Conservation (phyloP, 352 stramenopile genomes). For the Globisporangium nodosum region DNA sequence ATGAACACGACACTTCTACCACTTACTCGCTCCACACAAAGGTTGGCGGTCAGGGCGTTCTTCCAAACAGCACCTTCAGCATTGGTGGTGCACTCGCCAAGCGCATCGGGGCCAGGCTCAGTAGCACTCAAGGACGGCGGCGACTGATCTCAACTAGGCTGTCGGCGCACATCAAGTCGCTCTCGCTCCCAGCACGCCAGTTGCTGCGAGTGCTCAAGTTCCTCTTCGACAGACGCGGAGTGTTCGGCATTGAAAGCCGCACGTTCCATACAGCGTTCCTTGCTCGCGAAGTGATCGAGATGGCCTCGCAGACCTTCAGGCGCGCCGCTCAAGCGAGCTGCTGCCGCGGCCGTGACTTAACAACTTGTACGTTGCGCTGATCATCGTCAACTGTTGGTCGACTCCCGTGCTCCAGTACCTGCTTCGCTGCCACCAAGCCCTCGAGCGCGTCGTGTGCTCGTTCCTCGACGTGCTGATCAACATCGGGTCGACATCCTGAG, state of each 20-base stretch:
- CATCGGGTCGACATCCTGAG: slow-evolving; percentile 1
- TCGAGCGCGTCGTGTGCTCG: slow-evolving; percentile 16
- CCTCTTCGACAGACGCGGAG: slow-evolving; percentile 1
- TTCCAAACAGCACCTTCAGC: neutral
- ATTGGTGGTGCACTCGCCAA: too few species aligned
- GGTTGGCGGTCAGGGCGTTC: neutral
- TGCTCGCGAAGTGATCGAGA: slow-evolving; percentile 11
- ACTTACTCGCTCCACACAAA: too few species aligned
- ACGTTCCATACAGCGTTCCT: slow-evolving; percentile 5
- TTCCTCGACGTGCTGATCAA: slow-evolving; percentile 15
- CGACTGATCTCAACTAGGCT: too few species aligned
- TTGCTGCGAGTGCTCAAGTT: neutral
- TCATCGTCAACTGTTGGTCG: slow-evolving; percentile 8
- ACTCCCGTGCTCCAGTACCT: slow-evolving; percentile 12
- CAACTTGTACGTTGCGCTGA: neutral
- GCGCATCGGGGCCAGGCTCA: too few species aligned
- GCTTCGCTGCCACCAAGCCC: neutral
- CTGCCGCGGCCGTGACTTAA: neutral
- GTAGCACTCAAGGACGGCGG: too few species aligned
- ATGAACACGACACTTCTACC: too few species aligned
- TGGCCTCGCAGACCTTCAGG: slow-evolving; percentile 13
- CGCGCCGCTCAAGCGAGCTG: slow-evolving; percentile 8
- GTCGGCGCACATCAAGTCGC: neutral
- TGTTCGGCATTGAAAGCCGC: slow-evolving; percentile 11
- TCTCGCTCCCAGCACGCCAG: neutral